phyloP scores from a whole-genome alignment of 129 eudicot genomes.

The Calendula officinalis region DNA sequence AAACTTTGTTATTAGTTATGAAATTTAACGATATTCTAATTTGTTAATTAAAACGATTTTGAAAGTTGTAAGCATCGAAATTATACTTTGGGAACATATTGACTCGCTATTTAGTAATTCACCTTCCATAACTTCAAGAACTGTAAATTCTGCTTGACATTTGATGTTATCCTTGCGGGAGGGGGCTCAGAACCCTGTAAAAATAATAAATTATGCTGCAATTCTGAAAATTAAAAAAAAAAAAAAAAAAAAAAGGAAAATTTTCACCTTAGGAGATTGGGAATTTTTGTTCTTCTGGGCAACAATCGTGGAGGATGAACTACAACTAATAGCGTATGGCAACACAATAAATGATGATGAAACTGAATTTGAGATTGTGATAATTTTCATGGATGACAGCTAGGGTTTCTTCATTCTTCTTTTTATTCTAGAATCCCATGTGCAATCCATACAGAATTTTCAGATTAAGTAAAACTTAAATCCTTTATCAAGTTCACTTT shows the following conservation, averaged over 20 bases:
- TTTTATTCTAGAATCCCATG: conserved; percentile 32
- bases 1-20: not conserved
- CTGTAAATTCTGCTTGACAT: conserved; percentile 89
- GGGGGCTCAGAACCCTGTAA: conserved; percentile 64
- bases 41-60: not conserved
- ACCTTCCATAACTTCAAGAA: conserved; percentile 86
- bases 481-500: not conserved
- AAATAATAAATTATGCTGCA: not conserved
- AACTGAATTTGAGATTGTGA: conserved; percentile 30
- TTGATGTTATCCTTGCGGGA: conserved; percentile 86
- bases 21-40: not conserved
- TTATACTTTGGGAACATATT: not conserved
- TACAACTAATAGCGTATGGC: conserved; percentile 5
- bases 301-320: conserved; percentile 47
- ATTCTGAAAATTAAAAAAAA: not conserved
- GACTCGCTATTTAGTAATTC: not conserved
- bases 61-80: not conserved
- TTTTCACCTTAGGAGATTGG: conserved; percentile 39
- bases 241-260: not conserved
- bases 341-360: conserved; percentile 25
- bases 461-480: not conserved
- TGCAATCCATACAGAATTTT: conserved; percentile 23
- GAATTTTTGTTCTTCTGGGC: conserved; percentile 68
- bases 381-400: conserved; percentile 48
- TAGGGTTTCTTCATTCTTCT: conserved; percentile 25